Evolutionary conservation across 805 yeast species (phyloP), one percentile per base, ranked within the genome.

Genomic region (Myxozyma sirexii): DNA sequence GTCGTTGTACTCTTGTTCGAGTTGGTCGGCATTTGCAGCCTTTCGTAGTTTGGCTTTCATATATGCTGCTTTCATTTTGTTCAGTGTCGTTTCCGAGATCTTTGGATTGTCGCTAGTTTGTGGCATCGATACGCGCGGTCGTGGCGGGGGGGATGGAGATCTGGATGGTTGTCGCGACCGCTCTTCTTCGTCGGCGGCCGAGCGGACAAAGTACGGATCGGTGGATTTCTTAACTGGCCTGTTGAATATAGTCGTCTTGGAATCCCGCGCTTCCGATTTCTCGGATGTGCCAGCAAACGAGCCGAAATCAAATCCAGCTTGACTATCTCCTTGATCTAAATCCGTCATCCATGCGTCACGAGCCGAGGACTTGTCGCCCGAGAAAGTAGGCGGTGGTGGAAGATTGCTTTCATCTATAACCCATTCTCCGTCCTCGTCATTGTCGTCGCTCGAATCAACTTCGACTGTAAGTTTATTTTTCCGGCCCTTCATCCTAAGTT

Each of bases 11-110:
- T 70, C 66, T 27, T 62, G 39, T 26, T 76, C 72, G 21, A 75
- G 62, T 31, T 63, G 64, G 10, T 65, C 64, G 7, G 63, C 63
- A 23, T 67, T 61, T 3, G 71, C 50, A 4, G 69, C 66, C 19
- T 69, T 68, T 24, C 67, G 67, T 45, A 77, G 58, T 56, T 69
- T 73, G 1, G 79, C 77, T 52, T 70, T 73, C 66, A 76, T 59
- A 39, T 71, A 62, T 35, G 70, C 71, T 0, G 77, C 74, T 38
- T 64, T 72, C 46, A 75, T 63, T 43, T 71, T 71, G 35, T 76
- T 74, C 21, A 77, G 65, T 24, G 57, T 64, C 17, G 70, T 47
- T 39, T 57, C 56, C 27, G 44, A 46, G 29, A 64, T 15, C 26
- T 13, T 15, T 24, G 48, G 38, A 7, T 38, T 41, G 29, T 5